Evolutionary conservation across 768 basidiomycete genomes (phyloP).

Genomic region (Mycena rosella): DNA sequence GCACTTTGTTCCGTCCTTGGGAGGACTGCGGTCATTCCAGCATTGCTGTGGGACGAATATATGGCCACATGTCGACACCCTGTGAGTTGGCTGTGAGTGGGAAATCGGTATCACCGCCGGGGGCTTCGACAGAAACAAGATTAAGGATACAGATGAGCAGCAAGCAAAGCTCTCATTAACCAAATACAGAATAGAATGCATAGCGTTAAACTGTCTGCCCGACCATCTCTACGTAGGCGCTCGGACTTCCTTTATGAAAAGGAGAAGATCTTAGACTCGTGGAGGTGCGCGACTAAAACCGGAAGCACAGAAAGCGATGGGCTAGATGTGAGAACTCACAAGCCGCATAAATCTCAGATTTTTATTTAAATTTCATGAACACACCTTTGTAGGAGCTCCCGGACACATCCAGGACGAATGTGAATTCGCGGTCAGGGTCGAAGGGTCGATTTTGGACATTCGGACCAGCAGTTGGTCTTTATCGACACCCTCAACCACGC

Average conservation of each 20-base stretch:
- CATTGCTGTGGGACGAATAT: too few relatives aligned
- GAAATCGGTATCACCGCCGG: too few relatives aligned
- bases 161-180: background rate
- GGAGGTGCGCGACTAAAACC: conserved; percentile 77
- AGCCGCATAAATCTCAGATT: conserved; percentile 3
- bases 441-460: conserved; percentile 74
- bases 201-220: background rate
- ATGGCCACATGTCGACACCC: background rate
- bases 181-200: conserved; percentile 4
- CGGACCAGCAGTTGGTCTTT: conserved; percentile 79
- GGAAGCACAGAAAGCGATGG: conserved; percentile 77
- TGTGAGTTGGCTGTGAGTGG: background rate
- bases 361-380: conserved; percentile 28
- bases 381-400: conserved; percentile 74
- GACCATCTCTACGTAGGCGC: conserved; percentile 58
- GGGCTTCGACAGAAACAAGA: background rate
- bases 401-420: conserved; percentile 82
- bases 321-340: conserved; percentile 83
- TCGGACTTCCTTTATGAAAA: conserved; percentile 79
- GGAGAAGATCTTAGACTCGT: conserved; percentile 77
- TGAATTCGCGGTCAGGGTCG: conserved; percentile 74
- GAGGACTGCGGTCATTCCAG: too few relatives aligned
- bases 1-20: too few relatives aligned
- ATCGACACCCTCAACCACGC: conserved; percentile 84
- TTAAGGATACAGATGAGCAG: background rate